These are phyloP conservation scores for Trametes versicolor DNA, from an alignment of 1,284 basidiomycete genomes.

Conservation along the genomic window DNA sequence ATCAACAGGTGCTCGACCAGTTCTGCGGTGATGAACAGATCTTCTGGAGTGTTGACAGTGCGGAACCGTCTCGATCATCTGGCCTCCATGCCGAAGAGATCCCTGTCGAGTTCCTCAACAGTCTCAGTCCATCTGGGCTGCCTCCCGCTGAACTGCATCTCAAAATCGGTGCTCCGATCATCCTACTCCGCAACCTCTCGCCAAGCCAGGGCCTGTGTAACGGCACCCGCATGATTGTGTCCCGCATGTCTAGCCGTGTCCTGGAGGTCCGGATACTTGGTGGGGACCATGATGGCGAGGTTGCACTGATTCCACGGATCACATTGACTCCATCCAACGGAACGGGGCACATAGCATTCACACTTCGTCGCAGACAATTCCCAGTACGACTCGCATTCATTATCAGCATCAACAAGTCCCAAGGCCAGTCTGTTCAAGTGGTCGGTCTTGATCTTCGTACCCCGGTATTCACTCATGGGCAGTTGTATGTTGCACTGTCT, in stretches of 20 bases:
- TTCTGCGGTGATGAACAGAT: slow-evolving; percentile 38
- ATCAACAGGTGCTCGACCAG: slow-evolving; percentile 45
- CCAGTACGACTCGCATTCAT: slow-evolving; percentile 52
- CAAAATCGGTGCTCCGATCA: slow-evolving; percentile 47
- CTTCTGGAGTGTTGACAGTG: slow-evolving; percentile 44
- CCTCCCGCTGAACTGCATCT: slow-evolving; percentile 43
- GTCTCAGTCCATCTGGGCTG: slow-evolving; percentile 38
- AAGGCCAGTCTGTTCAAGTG: slow-evolving; percentile 51
- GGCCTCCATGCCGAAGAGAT: slow-evolving; percentile 6
- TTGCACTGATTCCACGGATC: slow-evolving; percentile 43
- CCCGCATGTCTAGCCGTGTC: slow-evolving; percentile 28
- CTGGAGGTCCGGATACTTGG: slow-evolving; percentile 40
- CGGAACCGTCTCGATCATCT: slow-evolving; percentile 26
- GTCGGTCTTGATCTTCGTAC: slow-evolving; percentile 46
- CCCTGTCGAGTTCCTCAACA: slow-evolving; percentile 38
- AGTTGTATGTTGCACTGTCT: slow-evolving; percentile 55
- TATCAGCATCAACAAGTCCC: slow-evolving; percentile 54
- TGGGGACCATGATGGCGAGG: slow-evolving; percentile 39
- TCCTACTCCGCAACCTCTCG: slow-evolving; percentile 50
- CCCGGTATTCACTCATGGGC: slow-evolving; percentile 54
- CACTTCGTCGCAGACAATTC: slow-evolving; percentile 47
- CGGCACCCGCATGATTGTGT: slow-evolving; percentile 42
- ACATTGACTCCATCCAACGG: slow-evolving; percentile 33
- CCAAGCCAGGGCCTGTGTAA: slow-evolving; percentile 49
- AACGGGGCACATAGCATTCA: slow-evolving; percentile 37